Evolutionary conservation across 2,329 filamentous ascomycete species (phyloP).

Genomic region (Pseudogymnoascus sp.): DNA sequence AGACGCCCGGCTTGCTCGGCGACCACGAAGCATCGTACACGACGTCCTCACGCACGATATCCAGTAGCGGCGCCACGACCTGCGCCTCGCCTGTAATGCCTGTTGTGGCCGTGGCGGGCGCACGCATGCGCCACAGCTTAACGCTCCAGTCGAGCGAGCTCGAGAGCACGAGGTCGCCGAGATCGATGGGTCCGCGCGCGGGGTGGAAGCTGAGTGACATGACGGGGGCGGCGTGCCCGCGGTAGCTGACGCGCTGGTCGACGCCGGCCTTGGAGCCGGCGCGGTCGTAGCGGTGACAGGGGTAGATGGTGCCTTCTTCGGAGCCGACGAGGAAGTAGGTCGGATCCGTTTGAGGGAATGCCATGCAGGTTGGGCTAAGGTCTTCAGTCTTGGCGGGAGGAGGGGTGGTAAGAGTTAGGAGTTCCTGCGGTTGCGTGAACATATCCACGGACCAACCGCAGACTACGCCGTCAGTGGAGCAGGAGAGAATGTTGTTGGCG

Average conservation of each 20-base stretch:
- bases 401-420: slow-evolving; percentile 79
- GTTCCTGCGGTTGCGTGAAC: slow-evolving; percentile 92
- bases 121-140: slow-evolving; percentile 90
- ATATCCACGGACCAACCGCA: slow-evolving; percentile 98
- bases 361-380: slow-evolving; percentile 86
- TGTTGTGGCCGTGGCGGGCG: slow-evolving; percentile 61
- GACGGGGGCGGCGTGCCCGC: slow-evolving; percentile 85
- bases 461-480: slow-evolving; percentile 91
- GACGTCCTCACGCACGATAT: slow-evolving; percentile 89
- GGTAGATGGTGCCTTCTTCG: slow-evolving; percentile 93
- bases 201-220: slow-evolving; percentile 97
- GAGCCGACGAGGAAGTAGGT: slow-evolving; percentile 97
- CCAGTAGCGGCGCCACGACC: slow-evolving; percentile 66
- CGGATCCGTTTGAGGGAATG: slow-evolving; percentile 89
- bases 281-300: slow-evolving; percentile 93
- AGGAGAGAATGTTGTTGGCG: slow-evolving; percentile 96
- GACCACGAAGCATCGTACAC: slow-evolving; percentile 97
- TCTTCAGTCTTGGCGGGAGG: slow-evolving; percentile 88
- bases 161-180: slow-evolving; percentile 89
- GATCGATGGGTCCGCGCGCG: slow-evolving; percentile 81
- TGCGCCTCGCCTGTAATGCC: slow-evolving; percentile 40
- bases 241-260: slow-evolving; percentile 80
- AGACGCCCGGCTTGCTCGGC: slow-evolving; percentile 86
- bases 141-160: slow-evolving; percentile 94
- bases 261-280: slow-evolving; percentile 95